A percentile compares a stretch with the other conserved stretches of the same genome.
Evolutionary conservation across 2,329 filamentous ascomycete species (phyloP).

Genomic region (Parascedosporium putredinis): DNA sequence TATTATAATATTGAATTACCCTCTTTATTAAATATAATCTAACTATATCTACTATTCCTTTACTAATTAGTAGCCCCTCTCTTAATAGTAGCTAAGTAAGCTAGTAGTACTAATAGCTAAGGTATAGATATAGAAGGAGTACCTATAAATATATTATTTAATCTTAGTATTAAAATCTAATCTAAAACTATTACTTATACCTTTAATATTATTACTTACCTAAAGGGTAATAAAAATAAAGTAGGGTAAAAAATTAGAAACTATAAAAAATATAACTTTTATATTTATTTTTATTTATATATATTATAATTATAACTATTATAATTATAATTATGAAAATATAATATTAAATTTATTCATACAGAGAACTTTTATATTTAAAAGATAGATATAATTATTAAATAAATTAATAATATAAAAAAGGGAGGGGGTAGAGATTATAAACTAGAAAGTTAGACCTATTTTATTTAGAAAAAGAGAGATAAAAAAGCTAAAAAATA

Average conservation of each 20-base stretch:
- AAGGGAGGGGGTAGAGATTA: too few relatives aligned
- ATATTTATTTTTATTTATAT: neutral
- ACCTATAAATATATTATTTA: neutral
- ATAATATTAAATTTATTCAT: too few relatives aligned
- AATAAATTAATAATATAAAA: too few relatives aligned
- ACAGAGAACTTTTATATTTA: too few relatives aligned
- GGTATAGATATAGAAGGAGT: neutral
- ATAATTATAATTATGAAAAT: too few relatives aligned
- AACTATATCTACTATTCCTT: neutral
- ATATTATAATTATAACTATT: too few relatives aligned
- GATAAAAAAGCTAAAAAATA: neutral
- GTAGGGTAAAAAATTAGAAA: neutral
- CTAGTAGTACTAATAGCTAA: neutral
- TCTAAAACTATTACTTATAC: neutral
- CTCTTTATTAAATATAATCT: neutral
- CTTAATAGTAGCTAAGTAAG: neutral
- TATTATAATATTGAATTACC: neutral
- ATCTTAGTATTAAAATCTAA: neutral
- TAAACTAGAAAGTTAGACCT: too few relatives aligned
- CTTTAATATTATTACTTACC: neutral
- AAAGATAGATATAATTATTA: too few relatives aligned
- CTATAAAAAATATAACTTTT: neutral
- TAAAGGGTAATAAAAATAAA: neutral
- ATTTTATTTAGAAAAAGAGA: too few relatives aligned
- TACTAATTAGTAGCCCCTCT: neutral